Conservation (phyloP, 805 yeast species). For the Candida tibetensis region DNA sequence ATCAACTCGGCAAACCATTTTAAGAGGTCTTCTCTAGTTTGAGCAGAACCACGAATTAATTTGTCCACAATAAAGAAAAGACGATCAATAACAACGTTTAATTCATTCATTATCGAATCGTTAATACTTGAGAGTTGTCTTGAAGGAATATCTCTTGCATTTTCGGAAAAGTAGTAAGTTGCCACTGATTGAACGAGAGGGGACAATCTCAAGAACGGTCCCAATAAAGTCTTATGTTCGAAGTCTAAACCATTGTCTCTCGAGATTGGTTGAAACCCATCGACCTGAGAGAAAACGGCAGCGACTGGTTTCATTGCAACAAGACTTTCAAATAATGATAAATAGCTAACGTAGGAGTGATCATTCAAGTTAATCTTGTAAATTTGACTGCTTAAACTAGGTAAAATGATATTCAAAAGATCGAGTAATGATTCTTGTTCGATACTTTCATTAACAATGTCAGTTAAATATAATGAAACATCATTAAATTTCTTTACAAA, state of each 20-base stretch:
- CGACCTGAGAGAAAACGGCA: constrained; percentile 52
- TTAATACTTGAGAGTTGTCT: constrained; percentile 49
- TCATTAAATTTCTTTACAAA: constrained; percentile 22
- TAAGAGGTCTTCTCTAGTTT: constrained; percentile 62
- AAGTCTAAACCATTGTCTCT: constrained; percentile 45
- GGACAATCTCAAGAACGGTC: constrained; percentile 72
- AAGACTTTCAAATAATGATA: constrained; percentile 57
- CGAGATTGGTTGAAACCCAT: constrained; percentile 49
- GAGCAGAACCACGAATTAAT: constrained; percentile 68
- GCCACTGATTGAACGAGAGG: constrained; percentile 61
- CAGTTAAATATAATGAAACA: constrained; percentile 45
- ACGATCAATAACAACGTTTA: constrained; percentile 54
- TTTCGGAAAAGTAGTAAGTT: constrained; percentile 40
- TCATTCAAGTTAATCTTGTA: constrained; percentile 45
- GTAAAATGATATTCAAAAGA: constrained; percentile 52
- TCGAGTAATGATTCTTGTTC: constrained; percentile 68
- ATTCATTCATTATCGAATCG: constrained; percentile 64
- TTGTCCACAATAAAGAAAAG: constrained; percentile 69
- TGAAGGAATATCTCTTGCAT: constrained; percentile 18
- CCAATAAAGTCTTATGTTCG: constrained; percentile 66
- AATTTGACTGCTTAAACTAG: constrained; percentile 38
- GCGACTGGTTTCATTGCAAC: constrained; percentile 63
- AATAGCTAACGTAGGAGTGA: constrained; percentile 49
- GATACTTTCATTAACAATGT: constrained; percentile 54
- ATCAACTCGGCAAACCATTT: constrained; percentile 68